phyloP scores from a whole-genome alignment of 768 basidiomycete species.

The Russula foetens region DNA sequence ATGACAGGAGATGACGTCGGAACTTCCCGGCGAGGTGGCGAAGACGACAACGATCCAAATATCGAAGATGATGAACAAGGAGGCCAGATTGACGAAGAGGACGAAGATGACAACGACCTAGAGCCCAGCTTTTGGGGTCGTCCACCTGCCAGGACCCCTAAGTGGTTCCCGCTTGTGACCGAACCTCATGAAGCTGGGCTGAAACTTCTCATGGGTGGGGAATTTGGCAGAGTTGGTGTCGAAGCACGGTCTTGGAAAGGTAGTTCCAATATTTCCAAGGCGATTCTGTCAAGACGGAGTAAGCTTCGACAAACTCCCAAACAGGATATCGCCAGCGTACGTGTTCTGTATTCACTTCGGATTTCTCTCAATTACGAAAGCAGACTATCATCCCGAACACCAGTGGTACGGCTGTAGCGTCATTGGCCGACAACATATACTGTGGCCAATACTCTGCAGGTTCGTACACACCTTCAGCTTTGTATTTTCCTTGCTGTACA shows the following conservation, averaged over 20 bases:
- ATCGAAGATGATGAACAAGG: neutral
- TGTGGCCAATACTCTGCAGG: conserved; percentile 79
- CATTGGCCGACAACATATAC: conserved; percentile 68
- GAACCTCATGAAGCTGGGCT: conserved; percentile 59
- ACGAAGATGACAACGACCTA: conserved; percentile 27
- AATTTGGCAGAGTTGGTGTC: conserved; percentile 62
- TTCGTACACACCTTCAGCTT: conserved; percentile 23
- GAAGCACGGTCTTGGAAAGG: conserved; percentile 39
- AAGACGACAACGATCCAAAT: neutral
- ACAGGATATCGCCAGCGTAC: conserved; percentile 51
- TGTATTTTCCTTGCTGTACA: conserved; percentile 1
- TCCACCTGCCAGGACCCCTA: conserved; percentile 22
- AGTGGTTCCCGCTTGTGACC: conserved; percentile 35
- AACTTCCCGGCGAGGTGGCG: neutral
- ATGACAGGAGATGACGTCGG: neutral
- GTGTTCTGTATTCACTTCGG: conserved; percentile 21
- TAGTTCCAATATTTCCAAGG: conserved; percentile 40
- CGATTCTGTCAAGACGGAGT: conserved; percentile 34
- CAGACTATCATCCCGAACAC: conserved; percentile 74
- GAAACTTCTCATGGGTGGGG: conserved; percentile 62
- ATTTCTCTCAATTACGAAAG: neutral
- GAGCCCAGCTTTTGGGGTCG: conserved; percentile 18
- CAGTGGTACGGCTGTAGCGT: conserved; percentile 71
- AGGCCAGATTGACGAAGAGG: conserved; percentile 33
- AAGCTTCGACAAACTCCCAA: conserved; percentile 27